phyloP scores from a whole-genome alignment of 2,329 filamentous ascomycete species.

The Fusarium pilosicola region DNA sequence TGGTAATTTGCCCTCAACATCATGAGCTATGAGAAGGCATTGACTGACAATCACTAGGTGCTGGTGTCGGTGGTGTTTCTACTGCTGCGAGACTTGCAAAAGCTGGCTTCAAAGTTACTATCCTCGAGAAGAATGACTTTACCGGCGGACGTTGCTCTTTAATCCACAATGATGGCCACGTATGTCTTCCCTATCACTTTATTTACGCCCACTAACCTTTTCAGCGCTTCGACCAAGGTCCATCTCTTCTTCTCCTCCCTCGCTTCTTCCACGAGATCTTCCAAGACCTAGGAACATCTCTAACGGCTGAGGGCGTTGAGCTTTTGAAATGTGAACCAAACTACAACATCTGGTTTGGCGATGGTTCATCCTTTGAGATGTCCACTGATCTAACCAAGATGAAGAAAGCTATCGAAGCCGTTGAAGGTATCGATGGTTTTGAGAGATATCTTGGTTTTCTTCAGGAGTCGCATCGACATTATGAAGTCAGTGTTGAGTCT shows the following conservation, averaged over 20 bases:
- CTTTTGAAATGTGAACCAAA: constrained; percentile 79
- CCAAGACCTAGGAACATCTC: constrained; percentile 71
- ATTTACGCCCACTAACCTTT: neutral
- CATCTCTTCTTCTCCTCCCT: constrained; percentile 77
- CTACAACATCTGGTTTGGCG: constrained; percentile 78
- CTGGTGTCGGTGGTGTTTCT: constrained; percentile 77
- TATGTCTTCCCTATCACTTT: neutral
- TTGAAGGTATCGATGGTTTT: constrained; percentile 77
- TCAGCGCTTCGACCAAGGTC: constrained; percentile 79
- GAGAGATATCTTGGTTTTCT: constrained; percentile 74
- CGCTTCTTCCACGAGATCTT: constrained; percentile 77
- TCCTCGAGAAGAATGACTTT: constrained; percentile 81
- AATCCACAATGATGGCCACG: constrained; percentile 65
- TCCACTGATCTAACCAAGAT: constrained; percentile 76
- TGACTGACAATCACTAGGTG: constrained; percentile 56
- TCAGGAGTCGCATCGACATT: constrained; percentile 74
- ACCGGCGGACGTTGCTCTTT: constrained; percentile 77
- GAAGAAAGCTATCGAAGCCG: constrained; percentile 77
- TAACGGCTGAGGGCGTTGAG: constrained; percentile 72
- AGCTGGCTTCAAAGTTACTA: constrained; percentile 76
- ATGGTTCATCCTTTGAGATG: constrained; percentile 70
- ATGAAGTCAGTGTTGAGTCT: constrained; percentile 72
- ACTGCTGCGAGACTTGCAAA: constrained; percentile 77
- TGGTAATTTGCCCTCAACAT: constrained; percentile 18
- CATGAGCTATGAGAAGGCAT: neutral